These are phyloP conservation scores for Suillus decipiens DNA, from an alignment of 768 basidiomycete species.

Conservation along the genomic window DNA sequence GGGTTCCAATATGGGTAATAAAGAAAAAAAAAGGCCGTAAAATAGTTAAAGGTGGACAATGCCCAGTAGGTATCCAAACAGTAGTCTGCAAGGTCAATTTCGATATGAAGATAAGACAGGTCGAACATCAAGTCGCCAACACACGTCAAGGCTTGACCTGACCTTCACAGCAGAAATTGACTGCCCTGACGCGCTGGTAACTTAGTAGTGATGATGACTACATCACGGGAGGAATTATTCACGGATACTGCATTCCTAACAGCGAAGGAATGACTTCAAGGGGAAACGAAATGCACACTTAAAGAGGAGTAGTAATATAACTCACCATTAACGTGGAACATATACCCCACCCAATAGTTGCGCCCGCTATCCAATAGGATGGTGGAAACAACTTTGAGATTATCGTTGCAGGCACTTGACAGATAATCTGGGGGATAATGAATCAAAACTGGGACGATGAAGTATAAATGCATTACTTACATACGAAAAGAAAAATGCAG, in stretches of 20 bases:
- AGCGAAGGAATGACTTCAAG: not conserved
- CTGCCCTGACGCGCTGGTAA: not conserved
- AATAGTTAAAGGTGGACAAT: not conserved
- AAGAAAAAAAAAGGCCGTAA: not conserved
- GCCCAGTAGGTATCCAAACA: not conserved
- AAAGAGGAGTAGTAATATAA: not conserved
- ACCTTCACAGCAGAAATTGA: not conserved
- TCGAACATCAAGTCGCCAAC: not conserved
- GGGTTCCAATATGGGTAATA: not conserved
- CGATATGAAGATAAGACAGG: not conserved
- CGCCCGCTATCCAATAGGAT: slow-evolving; percentile 62
- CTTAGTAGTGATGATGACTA: not conserved
- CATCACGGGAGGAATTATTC: no score
- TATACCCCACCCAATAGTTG: slow-evolving; percentile 75
- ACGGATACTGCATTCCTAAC: not conserved
- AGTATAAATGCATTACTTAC: slow-evolving; percentile 37
- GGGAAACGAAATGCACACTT: no score
- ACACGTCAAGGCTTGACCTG: not conserved
- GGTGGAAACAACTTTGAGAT: slow-evolving; percentile 70
- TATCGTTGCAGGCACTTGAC: slow-evolving; percentile 66
- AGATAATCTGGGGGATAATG: slow-evolving; percentile 53
- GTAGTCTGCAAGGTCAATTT: not conserved
- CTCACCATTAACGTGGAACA: slow-evolving; percentile 71
- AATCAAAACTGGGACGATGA: not conserved
- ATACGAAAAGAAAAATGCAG: slow-evolving; percentile 79